Percentiles rank a stretch among this genome's conserved stretches.
These are phyloP conservation scores for Stephania yunnanensis DNA, from an alignment of 164 flowering plant genomes.

Conservation along the genomic window DNA sequence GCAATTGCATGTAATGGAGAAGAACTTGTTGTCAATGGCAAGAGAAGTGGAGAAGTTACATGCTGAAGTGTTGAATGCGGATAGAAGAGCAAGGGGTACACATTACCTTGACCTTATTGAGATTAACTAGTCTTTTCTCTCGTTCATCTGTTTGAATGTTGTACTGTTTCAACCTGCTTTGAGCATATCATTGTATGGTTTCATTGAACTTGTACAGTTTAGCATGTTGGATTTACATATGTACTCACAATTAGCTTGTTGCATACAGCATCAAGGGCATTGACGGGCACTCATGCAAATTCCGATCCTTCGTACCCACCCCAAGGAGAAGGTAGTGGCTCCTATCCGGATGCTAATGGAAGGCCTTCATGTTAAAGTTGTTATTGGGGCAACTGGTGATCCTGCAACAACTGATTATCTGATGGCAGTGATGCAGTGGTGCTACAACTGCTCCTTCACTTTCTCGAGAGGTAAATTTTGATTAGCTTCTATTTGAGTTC, in stretches of 20 bases:
- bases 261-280: slow-evolving; percentile 26
- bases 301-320: slow-evolving; percentile 32
- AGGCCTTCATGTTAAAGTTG: slow-evolving; percentile 28
- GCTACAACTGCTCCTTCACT: slow-evolving; percentile 6
- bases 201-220: not conserved
- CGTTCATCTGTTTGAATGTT: not conserved
- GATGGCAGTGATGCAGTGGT: slow-evolving; percentile 13
- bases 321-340: slow-evolving; percentile 20
- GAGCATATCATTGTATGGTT: not conserved
- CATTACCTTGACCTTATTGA: not conserved
- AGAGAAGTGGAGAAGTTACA: slow-evolving; percentile 65
- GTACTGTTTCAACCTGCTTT: not conserved
- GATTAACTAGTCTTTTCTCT: not conserved
- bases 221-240: no score
- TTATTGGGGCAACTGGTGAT: slow-evolving; percentile 20
- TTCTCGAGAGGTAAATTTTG: slow-evolving; percentile 12
- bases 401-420: slow-evolving; percentile 21
- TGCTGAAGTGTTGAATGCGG: slow-evolving; percentile 47
- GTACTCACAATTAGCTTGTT: not conserved
- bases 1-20: slow-evolving; percentile 68
- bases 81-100: slow-evolving; percentile 54
- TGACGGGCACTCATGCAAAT: slow-evolving; percentile 27
- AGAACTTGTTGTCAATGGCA: slow-evolving; percentile 52
- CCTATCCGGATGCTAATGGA: slow-evolving; percentile 33
- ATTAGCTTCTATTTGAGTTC: not conserved